Evolutionary conservation across 192 early-diverging fungal species (phyloP), one percentile per base, ranked within the genome.

Genomic region (Pilobolus umbonatus): DNA sequence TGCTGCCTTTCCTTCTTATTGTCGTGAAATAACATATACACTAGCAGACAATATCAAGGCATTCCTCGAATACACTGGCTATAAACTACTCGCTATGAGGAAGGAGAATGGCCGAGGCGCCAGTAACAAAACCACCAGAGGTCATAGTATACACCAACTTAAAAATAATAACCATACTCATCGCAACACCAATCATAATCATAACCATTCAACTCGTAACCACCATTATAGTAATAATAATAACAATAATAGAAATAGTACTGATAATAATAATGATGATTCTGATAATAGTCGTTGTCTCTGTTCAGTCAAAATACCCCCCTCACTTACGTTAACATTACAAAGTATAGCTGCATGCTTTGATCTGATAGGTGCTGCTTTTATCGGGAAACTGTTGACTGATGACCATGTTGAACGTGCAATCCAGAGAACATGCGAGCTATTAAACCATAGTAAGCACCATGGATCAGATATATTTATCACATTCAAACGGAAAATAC

Each of bases 21-120:
- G 69, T 52, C 57, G 58, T 29, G 69, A 71, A 44, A 71, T 71
- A 17, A 65, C 69, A 24, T 71, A 71, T 25, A 71, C 69, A 9
- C 34, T 71, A 12, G 59, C 69, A 19, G 69, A 71, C 15, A 61
- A 71, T 28, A 57, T 71, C 22, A 71, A 71, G 31, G 69, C 69
- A 0, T 71, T 71, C 55, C 31, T 71, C 19, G 69, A 71, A 51
- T 71, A 71, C 12, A 64, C 69, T 29, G 64, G 63, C 3, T 71
- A 71, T 36, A 63, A 65, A 22, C 39, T 71, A 31, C 35, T 71
- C 26, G 61, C 61, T 1, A 21, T 34, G 14, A n/a, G n/a, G n/a
- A n/a, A n/a, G n/a, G n/a, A n/a, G n/a, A 34, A 45, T 12, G 9
- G 9, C 15, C 36, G 15, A 15, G 36, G 36, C 36, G 29, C 32